Evolutionary conservation across 169 alveolate species (phyloP), one percentile per base, ranked within the genome.

Genomic region (Plasmodium vivax): DNA sequence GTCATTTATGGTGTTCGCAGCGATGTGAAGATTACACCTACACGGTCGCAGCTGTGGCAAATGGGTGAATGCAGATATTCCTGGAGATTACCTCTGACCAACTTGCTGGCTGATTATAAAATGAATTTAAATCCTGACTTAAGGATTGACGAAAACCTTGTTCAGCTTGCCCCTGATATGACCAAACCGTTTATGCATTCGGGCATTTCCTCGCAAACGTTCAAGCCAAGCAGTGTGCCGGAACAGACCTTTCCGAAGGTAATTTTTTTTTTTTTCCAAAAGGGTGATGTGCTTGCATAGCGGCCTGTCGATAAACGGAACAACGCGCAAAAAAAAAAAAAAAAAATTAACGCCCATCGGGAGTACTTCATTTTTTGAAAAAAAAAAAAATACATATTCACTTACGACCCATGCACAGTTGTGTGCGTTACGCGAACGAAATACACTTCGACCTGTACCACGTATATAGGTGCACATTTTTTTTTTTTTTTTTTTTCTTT

Each of bases 61-160:
- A 88, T 88, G 94, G 94, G 97, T 2, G 96, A 94, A 45, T 84
- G 94, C 43, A 84, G 92, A 38, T 95, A 95, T 45, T 81, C 95
- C n/a, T 96, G 97, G 97, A 92, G 96, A 54, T 41, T 96, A 43
- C 98, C 98, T 27, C 71, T 96, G 47, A 92, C 97, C 38, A 96
- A 96, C 87, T 94, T 96, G 8, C 81, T 96, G 32, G 96, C 97
- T 51, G 98, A 97, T 94, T 93, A 51, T 84, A 82, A 75, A 34
- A 84, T 85, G 92, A 54, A 71, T 51, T 68, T 91, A 84, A 84
- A 83, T 54, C 93, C 92, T 58, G 94, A 88, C 43, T 80, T 88
- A 47, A 77, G 94, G 72, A 88, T 88, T 88, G 83, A 88, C 72
- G 94, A 88, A 77, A 58, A 88, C n/a, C 73, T 56, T 34, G 94